These are phyloP conservation scores for Vanrija humicola DNA, from an alignment of 1,284 basidiomycete genomes.

Conservation along the genomic window DNA sequence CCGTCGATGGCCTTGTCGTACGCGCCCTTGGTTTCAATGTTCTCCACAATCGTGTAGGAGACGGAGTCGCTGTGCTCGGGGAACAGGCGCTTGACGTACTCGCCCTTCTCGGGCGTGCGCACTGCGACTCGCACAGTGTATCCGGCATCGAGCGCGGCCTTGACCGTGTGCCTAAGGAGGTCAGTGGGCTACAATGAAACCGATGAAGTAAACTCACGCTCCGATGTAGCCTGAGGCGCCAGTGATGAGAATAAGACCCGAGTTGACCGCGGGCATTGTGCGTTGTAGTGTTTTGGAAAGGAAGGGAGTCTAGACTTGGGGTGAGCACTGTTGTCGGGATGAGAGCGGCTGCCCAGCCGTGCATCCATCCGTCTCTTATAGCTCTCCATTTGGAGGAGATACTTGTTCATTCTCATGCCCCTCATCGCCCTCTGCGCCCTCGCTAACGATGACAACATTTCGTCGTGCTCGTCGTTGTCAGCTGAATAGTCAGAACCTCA, in stretches of 20 bases:
- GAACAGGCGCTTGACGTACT: slow-evolving; percentile 54
- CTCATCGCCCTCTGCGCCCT: too few species aligned
- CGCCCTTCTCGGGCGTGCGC: slow-evolving; percentile 54
- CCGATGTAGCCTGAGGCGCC: slow-evolving; percentile 31
- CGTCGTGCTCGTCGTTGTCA: too few species aligned
- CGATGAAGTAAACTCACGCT: neutral
- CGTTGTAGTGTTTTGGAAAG: too few species aligned
- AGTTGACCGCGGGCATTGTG: neutral
- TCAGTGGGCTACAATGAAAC: neutral
- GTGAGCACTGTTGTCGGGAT: neutral
- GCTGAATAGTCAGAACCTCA: too few species aligned
- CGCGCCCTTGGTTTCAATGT: slow-evolving; percentile 45
- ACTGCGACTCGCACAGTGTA: slow-evolving; percentile 57
- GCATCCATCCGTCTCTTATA: too few species aligned
- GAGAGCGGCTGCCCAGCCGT: neutral
- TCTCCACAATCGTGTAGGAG: slow-evolving; percentile 55
- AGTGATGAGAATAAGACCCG: slow-evolving; percentile 14
- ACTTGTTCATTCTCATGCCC: too few species aligned
- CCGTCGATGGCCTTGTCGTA: neutral
- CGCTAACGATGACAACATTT: too few species aligned
- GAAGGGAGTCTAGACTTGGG: neutral
- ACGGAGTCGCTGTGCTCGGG: slow-evolving; percentile 46
- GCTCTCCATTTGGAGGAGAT: too few species aligned
- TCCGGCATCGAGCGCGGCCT: slow-evolving; percentile 29
- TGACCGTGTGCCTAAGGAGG: slow-evolving; percentile 22